Evolutionary conservation across 1,284 basidiomycete genomes (phyloP).

Genomic region (Malassezia caprae): DNA sequence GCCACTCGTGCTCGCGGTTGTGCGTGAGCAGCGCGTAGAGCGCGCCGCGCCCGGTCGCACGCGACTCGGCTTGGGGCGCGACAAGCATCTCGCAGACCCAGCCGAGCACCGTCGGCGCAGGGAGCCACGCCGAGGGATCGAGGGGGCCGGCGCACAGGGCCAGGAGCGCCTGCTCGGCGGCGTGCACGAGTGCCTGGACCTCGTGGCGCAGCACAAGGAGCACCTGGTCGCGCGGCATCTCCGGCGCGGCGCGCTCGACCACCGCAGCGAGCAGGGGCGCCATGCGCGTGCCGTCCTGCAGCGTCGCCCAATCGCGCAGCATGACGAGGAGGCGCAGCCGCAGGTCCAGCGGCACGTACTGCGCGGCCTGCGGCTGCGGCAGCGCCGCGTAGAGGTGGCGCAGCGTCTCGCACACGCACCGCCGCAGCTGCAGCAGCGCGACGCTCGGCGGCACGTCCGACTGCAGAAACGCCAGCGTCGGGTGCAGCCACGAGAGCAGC

Average conservation of each 20-base stretch:
- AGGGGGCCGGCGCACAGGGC: conserved; percentile 52
- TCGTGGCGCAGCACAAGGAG: conserved; percentile 55
- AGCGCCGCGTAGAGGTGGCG: conserved; percentile 74
- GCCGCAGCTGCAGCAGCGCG: conserved; percentile 64
- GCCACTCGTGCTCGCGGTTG: conserved; percentile 56
- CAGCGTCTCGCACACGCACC: conserved; percentile 79
- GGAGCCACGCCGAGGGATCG: conserved; percentile 31
- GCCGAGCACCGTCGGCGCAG: conserved; percentile 49
- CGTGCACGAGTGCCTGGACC: conserved; percentile 56
- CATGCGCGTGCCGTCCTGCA: conserved; percentile 63
- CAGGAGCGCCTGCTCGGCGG: conserved; percentile 65
- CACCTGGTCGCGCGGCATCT: conserved; percentile 43
- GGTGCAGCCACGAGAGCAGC: conserved; percentile 61
- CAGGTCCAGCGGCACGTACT: conserved; percentile 65
- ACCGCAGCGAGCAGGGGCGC: conserved; percentile 65
- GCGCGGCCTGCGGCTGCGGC: conserved; percentile 62
- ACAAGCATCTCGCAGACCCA: conserved; percentile 52
- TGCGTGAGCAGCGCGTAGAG: conserved; percentile 62
- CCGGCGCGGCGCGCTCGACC: conserved; percentile 51
- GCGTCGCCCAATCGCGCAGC: conserved; percentile 86
- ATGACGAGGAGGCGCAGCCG: conserved; percentile 71
- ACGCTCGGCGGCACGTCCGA: conserved; percentile 58
- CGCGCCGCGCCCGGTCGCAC: conserved; percentile 57
- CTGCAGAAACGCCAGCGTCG: conserved; percentile 67
- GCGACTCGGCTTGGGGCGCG: conserved; percentile 45